Evolutionary conservation across 805 yeast genomes (phyloP), one percentile per base, ranked within the genome.

Genomic region (Spathaspora sp.): DNA sequence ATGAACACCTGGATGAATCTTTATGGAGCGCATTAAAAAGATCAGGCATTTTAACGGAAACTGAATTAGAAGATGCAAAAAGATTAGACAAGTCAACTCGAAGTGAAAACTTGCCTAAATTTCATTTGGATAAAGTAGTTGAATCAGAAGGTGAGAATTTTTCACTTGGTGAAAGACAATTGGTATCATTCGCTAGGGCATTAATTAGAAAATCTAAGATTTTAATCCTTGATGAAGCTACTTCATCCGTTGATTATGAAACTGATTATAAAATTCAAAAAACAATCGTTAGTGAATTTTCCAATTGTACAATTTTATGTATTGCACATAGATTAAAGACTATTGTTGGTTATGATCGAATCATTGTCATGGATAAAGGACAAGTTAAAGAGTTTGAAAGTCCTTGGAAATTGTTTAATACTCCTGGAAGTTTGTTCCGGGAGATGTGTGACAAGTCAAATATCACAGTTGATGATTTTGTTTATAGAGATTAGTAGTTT

Each of bases 1-100:
- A 69, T 26, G 69, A 78, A 51, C 65, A 72, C 47, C 54, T 70
- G 7, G 87, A 83, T 60, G 74, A 66, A 0, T 66, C 64, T 23
- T 63, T 83, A 53, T 81, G 86, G 85, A 76, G 72, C 44, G 75
- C 86, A 0, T 64, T 83, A 55, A 69, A 75, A 59, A 74, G 80
- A 61, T 65, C 82, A 7, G 85, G 83, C 1, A 67, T 83, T 48
- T 68, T 82, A 44, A 78, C 74, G 2, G 57, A 29, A 12, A 39
- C 49, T 23, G 60, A 62, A 42, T 49, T 69, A 28, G 63, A 59
- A 5, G 46, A 48, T 7, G 60, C 64, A 19, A 64, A 55, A 55
- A n/a, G 20, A 9, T 29, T 26, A 3, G 52, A 47, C n/a, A 42
- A 45, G n/a, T n/a, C 46, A 10, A 19, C 47, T 16, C 6, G 9